A percentile compares a stretch with the other conserved stretches of the same genome.
These are phyloP conservation scores for Ogataea saltuana DNA, from an alignment of 805 yeast species.

Conservation along the genomic window DNA sequence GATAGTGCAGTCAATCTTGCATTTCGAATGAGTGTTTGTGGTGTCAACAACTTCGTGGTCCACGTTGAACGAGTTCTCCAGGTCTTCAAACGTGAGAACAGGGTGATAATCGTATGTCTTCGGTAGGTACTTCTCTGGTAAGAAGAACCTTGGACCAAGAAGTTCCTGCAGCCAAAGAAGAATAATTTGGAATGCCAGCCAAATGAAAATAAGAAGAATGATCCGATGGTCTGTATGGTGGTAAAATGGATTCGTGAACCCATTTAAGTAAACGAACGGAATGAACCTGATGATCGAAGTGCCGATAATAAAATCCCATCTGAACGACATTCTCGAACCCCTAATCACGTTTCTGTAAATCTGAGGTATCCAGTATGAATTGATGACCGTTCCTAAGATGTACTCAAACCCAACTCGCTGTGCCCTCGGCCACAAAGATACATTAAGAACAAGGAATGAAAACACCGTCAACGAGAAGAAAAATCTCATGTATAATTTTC, in stretches of 20 bases:
- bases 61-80: constrained; percentile 61
- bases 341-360: constrained; percentile 72
- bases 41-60: constrained; percentile 46
- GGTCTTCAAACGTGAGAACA: constrained; percentile 53
- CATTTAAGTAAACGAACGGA: constrained; percentile 62
- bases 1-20: constrained; percentile 77
- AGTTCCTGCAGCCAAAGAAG: constrained; percentile 62
- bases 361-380: constrained; percentile 89
- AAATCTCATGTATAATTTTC: constrained; percentile 58
- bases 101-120: constrained; percentile 85
- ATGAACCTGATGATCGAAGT: constrained; percentile 59
- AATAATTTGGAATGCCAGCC: constrained; percentile 62
- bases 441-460: constrained; percentile 57
- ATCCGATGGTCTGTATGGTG: constrained; percentile 64
- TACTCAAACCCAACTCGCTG: constrained; percentile 61
- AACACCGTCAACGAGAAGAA: constrained; percentile 54
- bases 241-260: constrained; percentile 58
- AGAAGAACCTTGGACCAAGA: constrained; percentile 80
- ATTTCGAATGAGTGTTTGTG: constrained; percentile 36
- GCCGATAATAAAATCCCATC: constrained; percentile 76
- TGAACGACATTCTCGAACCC: constrained; percentile 65
- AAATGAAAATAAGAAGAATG: constrained; percentile 46
- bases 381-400: constrained; percentile 48
- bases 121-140: constrained; percentile 75
- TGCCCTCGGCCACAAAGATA: constrained; percentile 61